These are phyloP conservation scores for Trichosporon sp. DNA, from an alignment of 1,284 basidiomycete species.

Conservation along the genomic window DNA sequence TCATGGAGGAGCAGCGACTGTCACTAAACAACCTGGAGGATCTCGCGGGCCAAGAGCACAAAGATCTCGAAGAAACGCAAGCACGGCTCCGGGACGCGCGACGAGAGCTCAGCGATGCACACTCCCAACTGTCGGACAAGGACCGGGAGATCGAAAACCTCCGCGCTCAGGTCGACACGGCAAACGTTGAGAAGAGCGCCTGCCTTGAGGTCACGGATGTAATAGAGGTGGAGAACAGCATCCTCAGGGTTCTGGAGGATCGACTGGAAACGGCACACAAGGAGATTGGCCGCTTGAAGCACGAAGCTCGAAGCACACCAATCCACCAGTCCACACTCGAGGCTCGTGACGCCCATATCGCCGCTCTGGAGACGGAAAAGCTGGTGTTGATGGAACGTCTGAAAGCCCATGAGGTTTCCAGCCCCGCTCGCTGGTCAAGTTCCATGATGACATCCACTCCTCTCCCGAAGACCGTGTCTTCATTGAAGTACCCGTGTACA, in stretches of 20 bases:
- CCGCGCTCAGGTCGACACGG: background rate
- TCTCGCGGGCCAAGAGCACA: background rate
- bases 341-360: constrained; percentile 45
- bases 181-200: background rate
- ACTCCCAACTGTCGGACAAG: background rate
- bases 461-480: constrained; percentile 43
- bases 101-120: background rate
- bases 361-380: constrained; percentile 50
- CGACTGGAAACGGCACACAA: constrained; percentile 77
- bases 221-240: background rate
- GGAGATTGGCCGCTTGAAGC: constrained; percentile 74
- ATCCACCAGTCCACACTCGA: constrained; percentile 45
- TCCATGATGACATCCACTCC: constrained; percentile 36
- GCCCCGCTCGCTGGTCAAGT: constrained; percentile 22
- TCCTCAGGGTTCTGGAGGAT: constrained; percentile 63
- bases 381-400: constrained; percentile 40
- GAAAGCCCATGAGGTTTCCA: background rate
- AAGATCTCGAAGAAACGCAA: background rate
- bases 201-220: background rate
- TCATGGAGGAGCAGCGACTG: constrained; percentile 1
- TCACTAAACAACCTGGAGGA: background rate
- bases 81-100: background rate
- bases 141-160: constrained; percentile 1
- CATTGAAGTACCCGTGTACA: constrained; percentile 49
- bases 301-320: constrained; percentile 60